Evolutionary conservation across 2,329 filamentous ascomycete species (phyloP), one percentile per base, ranked within the genome.

Genomic region (Sarocladium oryzae): DNA sequence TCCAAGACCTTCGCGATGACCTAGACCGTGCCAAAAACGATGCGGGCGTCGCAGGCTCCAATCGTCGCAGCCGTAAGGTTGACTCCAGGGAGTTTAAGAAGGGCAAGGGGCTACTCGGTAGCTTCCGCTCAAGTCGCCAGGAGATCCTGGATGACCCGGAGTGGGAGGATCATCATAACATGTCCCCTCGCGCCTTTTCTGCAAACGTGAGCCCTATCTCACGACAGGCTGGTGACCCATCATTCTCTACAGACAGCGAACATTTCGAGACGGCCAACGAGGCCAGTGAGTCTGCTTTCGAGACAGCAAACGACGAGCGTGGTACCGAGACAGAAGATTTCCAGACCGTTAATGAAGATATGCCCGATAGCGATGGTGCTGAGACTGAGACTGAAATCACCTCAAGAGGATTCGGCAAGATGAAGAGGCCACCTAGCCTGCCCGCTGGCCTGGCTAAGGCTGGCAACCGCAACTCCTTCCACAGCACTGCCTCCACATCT

Each of bases 1-100:
- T 97, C 26, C 92, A 97, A 70, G 93, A 99, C 61, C 86, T 92
- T 21, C 84, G 91, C 32, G 93, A 99, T 64, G 93, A 99, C 62
- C 72, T 99, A 24, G 93, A 87, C 62, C 77, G 89, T 67, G 69
- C 81, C 43, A 80, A 84, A 54, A 81, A 74, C 52, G 78, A 81
- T 28, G 70, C 69, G 43, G 64, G 56, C 20, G 66, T 68, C 48
- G 65, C 69, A 20, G 60, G 68, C 51, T 60, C 73, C 66, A 79
- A 64, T 72, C 86, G 77, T 66, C 81, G 71, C 75, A 85, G 66
- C 65, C 81, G 77, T 56, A 86, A 83, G 66, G 65, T 72, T 3
- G 81, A 85, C 2, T 77, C 83, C 4, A 78, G 81, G 50, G 81
- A 85, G 53, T 84, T 86, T 70, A 93, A 92, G 74, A 96, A 93